Conservation (phyloP, 1,139 yeast genomes). For the Pichia sp. region DNA sequence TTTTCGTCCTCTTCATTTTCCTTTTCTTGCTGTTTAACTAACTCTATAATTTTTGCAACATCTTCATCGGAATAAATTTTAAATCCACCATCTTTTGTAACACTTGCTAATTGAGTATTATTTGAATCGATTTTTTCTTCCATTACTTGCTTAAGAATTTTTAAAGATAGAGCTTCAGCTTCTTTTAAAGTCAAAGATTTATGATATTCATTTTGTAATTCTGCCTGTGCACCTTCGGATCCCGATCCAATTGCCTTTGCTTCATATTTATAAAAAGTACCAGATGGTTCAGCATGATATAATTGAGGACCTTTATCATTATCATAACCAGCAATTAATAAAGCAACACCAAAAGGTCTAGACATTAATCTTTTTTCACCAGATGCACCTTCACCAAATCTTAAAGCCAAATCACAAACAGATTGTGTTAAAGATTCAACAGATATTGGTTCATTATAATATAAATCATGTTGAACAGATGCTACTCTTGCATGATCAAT, state of each 20-base stretch:
- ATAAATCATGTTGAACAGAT: constrained; percentile 80
- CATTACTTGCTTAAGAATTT: constrained; percentile 95
- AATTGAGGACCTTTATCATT: constrained; percentile 91
- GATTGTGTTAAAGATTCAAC: constrained; percentile 94
- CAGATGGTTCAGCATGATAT: constrained; percentile 98
- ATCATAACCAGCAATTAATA: constrained; percentile 92
- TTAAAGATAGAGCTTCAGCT: constrained; percentile 85
- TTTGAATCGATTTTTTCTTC: constrained; percentile 95
- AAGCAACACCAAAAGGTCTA: constrained; percentile 97
- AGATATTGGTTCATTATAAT: constrained; percentile 87
- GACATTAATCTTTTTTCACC: constrained; percentile 98
- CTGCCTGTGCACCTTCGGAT: constrained; percentile 98
- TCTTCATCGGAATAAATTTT: constrained; percentile 78
- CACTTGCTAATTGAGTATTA: constrained; percentile 92
- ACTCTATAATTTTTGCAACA: constrained; percentile 74
- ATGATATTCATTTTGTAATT: constrained; percentile 94
- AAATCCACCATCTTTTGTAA: constrained; percentile 82
- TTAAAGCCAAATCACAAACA: constrained; percentile 91
- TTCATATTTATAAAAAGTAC: constrained; percentile 94
- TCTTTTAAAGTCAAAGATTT: constrained; percentile 88
- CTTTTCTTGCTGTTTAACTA: constrained; percentile 64
- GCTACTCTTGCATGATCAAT: constrained; percentile 96
- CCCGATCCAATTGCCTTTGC: constrained; percentile 99
- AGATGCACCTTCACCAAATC: constrained; percentile 98
- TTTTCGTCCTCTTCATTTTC: constrained; percentile 35